Evolutionary conservation across 371 early-diverging fungal species (phyloP).

Genomic region (Mortierella sp.): DNA sequence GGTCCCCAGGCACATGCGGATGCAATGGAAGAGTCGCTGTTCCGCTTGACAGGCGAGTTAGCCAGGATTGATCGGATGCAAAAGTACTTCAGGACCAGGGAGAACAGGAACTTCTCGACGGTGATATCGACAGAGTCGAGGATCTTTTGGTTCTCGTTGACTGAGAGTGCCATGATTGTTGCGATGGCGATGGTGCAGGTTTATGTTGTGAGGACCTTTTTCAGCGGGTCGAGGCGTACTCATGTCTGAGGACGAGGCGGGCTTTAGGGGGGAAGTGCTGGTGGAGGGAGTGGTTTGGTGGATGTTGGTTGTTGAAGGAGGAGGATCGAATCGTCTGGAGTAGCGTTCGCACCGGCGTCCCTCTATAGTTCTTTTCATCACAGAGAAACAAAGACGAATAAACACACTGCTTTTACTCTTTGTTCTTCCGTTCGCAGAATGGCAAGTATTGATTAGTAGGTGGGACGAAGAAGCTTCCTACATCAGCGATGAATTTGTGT

Average conservation of each 20-base stretch:
- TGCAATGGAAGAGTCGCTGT: constrained; percentile 79
- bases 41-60: constrained; percentile 69
- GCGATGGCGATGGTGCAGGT: constrained; percentile 89
- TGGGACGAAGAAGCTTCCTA: neutral
- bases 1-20: constrained; percentile 65
- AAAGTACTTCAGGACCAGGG: constrained; percentile 88
- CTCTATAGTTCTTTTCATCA: no score
- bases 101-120: constrained; percentile 90
- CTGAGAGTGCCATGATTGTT: constrained; percentile 82
- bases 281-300: neutral
- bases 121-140: constrained; percentile 86
- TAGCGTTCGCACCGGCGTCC: neutral
- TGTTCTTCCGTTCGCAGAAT: neutral
- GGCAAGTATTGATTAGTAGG: neutral
- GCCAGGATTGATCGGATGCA: constrained; percentile 79
- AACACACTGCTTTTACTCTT: neutral
- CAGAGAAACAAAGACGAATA: neutral
- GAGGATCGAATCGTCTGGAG: neutral
- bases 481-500: neutral
- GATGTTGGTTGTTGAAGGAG: neutral
- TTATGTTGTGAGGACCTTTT: constrained; percentile 84
- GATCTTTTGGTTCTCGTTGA: constrained; percentile 91
- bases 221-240: constrained; percentile 68
- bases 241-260: constrained; percentile 25
- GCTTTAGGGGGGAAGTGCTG: neutral